phyloP scores from a whole-genome alignment of 2,329 filamentous ascomycete genomes.

The Ophiostoma quercus region DNA sequence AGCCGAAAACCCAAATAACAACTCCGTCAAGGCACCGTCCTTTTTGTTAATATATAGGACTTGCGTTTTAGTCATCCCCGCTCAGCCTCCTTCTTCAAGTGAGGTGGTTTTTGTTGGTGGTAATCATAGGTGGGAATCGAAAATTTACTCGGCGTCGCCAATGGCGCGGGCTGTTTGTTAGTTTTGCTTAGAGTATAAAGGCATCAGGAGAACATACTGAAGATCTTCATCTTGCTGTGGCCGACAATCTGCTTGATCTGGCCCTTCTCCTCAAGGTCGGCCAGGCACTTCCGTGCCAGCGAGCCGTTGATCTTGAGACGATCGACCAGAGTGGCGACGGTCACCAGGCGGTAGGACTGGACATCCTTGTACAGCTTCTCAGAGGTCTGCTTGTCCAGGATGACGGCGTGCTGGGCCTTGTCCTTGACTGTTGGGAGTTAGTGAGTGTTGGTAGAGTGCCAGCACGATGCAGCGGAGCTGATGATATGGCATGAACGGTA shows the following conservation, averaged over 20 bases:
- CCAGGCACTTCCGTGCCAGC: constrained; percentile 81
- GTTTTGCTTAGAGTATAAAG: background rate
- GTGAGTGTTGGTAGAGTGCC: background rate
- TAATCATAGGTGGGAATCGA: constrained; percentile 20
- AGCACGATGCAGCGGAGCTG: background rate
- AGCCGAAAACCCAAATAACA: constrained; percentile 19
- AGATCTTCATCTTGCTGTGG: constrained; percentile 98
- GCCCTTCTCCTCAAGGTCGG: constrained; percentile 95
- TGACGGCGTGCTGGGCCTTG: constrained; percentile 99
- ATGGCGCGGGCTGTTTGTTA: constrained; percentile 52
- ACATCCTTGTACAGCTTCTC: constrained; percentile 99
- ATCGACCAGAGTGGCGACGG: constrained; percentile 96
- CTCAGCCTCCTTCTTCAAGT: constrained; percentile 24
- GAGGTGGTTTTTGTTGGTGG: constrained; percentile 24
- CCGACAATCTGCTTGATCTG: constrained; percentile 96
- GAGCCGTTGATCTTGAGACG: constrained; percentile 99
- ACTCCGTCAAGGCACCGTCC: constrained; percentile 14
- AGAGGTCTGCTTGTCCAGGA: constrained; percentile 94
- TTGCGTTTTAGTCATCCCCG: constrained; percentile 20
- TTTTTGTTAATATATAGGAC: constrained; percentile 5
- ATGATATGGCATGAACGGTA: background rate
- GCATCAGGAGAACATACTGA: constrained; percentile 56
- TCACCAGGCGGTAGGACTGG: constrained; percentile 99
- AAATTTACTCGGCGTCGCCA: constrained; percentile 45
- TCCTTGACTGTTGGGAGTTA: constrained; percentile 70